Evolutionary conservation across 2,329 filamentous ascomycete genomes (phyloP), one percentile per base, ranked within the genome.

Genomic region (Onygenales sp.): DNA sequence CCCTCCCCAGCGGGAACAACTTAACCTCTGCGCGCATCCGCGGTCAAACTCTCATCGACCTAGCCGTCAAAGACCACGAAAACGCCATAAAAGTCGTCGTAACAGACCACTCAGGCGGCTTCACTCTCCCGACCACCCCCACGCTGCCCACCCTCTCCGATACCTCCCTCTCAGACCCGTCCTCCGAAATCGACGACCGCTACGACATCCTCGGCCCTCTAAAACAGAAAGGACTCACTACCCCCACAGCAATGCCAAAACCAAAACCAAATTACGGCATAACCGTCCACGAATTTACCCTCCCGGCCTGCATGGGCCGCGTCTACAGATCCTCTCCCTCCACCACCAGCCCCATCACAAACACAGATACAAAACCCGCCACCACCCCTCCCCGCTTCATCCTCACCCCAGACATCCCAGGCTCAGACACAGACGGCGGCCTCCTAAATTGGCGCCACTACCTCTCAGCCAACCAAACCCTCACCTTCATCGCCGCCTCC

Each of bases 381-480:
- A 21, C 44, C 31, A 52, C 52, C 14, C 48, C 71, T 42, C 71
- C 72, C 4, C 61, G 62, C 11, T 73, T 75, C 55, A 63, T 67
- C 13, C 67, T 75, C 11, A 64, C 61, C 14, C 72, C 73, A 8
- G 72, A 75, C 59, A 64, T 74, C 32, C 52, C 63, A 1, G 70
- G 70, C 17, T 66, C 67, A 49, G 72, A 75, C 52, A 63, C 64
- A 7, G 71, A 75, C 40, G 73, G 72, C 31, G 73, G 73, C 7
- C 57, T 75, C 46, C 58, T 74, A 44, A 69, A 65, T 42, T 75
- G 72, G 72, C 72, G 68, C 53, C 70, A 75, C 51, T 59, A 74
- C 6, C 63, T 74, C 32, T 62, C 67, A 11, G 65, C 70, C 17
- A 72, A 68, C 39, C 70, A 70, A 58, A 71, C 68, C 49, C 60